phyloP scores from a whole-genome alignment of 805 yeast genomes.

The Naumovozyma baii region DNA sequence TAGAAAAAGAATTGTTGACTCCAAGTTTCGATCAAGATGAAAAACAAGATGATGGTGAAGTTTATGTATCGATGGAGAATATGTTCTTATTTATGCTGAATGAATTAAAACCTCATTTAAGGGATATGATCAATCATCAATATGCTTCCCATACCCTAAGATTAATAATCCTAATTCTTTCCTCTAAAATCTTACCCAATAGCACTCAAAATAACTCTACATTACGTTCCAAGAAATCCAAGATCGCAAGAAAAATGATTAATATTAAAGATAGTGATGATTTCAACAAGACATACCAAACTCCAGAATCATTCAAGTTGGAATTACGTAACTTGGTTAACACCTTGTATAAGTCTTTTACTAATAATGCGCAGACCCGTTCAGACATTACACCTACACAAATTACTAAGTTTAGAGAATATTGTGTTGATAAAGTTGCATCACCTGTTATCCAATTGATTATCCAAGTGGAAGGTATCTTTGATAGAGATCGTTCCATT shows the following conservation, averaged over 20 bases:
- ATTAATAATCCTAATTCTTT: slow-evolving; percentile 54
- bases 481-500: slow-evolving; percentile 59
- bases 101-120: slow-evolving; percentile 54
- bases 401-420: slow-evolving; percentile 50
- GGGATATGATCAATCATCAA: slow-evolving; percentile 56
- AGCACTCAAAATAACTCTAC: slow-evolving; percentile 58
- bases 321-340: slow-evolving; percentile 45
- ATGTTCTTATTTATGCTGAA: slow-evolving; percentile 54
- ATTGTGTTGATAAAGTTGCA: slow-evolving; percentile 69
- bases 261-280: slow-evolving; percentile 73
- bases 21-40: slow-evolving; percentile 31
- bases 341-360: slow-evolving; percentile 30
- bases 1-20: slow-evolving; percentile 60
- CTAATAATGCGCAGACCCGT: slow-evolving; percentile 21
- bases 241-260: slow-evolving; percentile 87
- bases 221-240: slow-evolving; percentile 73
- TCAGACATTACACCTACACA: slow-evolving; percentile 27
- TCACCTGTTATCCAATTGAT: slow-evolving; percentile 81
- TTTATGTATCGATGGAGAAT: slow-evolving; percentile 50
- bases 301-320: slow-evolving; percentile 58
- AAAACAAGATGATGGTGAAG: slow-evolving; percentile 28
- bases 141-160: slow-evolving; percentile 87
- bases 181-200: slow-evolving; percentile 74
- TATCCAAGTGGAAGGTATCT: slow-evolving; percentile 71
- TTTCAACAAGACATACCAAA: slow-evolving; percentile 54